Percentiles rank a stretch among this genome's conserved stretches.
phyloP scores from a whole-genome alignment of 306 rosid genomes.

The Glycyrrhiza uralensis region DNA sequence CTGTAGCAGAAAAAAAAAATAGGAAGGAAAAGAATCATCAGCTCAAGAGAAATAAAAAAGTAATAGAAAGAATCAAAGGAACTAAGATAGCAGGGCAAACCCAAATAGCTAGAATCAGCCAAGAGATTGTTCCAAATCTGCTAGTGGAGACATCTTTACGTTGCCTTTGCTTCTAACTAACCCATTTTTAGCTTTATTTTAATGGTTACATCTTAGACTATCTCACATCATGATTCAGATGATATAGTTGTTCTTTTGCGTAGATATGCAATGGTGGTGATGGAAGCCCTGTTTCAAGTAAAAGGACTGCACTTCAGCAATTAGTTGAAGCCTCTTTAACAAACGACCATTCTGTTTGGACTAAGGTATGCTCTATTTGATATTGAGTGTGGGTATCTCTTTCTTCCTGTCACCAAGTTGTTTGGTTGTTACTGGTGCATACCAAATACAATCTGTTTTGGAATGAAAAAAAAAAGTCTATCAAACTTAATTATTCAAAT shows the following conservation, averaged over 20 bases:
- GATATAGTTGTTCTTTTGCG: slow-evolving; percentile 2
- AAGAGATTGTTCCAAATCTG: background rate
- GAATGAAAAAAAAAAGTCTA: background rate
- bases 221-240: background rate
- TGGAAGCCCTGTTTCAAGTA: slow-evolving; percentile 67
- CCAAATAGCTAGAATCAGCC: background rate
- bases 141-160: background rate
- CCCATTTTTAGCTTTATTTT: slow-evolving; percentile 8
- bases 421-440: background rate
- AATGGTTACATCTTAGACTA: background rate
- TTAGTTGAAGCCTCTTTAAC: slow-evolving; percentile 69
- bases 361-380: slow-evolving; percentile 61
- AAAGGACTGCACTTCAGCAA: slow-evolving; percentile 80
- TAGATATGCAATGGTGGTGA: slow-evolving; percentile 71
- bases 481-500: background rate
- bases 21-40: background rate
- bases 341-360: slow-evolving; percentile 84
- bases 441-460: background rate
- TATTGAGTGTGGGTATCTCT: background rate
- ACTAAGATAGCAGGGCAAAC: background rate
- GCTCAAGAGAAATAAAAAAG: background rate
- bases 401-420: background rate
- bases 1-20: slow-evolving; percentile 5
- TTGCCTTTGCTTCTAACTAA: background rate
- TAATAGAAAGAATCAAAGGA: background rate